A percentile compares a stretch with the other conserved stretches of the same genome.
Evolutionary conservation across 2,329 filamentous ascomycete genomes (phyloP).

Genomic region (Talaromyces piceae): DNA sequence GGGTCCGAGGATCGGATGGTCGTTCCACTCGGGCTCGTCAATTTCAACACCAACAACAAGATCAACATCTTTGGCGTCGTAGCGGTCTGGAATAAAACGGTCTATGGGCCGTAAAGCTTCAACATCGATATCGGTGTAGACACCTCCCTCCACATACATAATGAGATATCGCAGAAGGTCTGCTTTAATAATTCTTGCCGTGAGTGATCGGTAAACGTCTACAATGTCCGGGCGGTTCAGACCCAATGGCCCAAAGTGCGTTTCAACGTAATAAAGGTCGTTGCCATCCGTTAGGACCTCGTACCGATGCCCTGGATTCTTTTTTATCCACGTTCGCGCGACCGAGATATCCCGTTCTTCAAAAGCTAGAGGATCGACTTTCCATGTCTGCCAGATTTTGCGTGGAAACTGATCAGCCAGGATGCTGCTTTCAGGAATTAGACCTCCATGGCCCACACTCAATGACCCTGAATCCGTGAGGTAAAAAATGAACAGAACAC

Average conservation of each 20-base stretch:
- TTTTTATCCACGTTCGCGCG: slow-evolving; percentile 58
- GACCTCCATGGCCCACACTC: slow-evolving; percentile 18
- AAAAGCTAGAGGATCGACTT: slow-evolving; percentile 59
- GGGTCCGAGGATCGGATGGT: slow-evolving; percentile 58
- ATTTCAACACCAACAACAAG: slow-evolving; percentile 66
- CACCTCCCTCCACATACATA: slow-evolving; percentile 59
- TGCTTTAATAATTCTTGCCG: slow-evolving; percentile 56
- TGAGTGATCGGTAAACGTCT: slow-evolving; percentile 52
- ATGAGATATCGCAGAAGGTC: slow-evolving; percentile 60
- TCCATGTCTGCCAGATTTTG: slow-evolving; percentile 76
- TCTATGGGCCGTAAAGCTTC: slow-evolving; percentile 47
- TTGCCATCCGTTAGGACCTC: slow-evolving; percentile 65
- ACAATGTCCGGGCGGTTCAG: slow-evolving; percentile 62
- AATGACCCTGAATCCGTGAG: slow-evolving; percentile 39
- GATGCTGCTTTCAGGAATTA: slow-evolving; percentile 13
- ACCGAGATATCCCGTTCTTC: slow-evolving; percentile 55
- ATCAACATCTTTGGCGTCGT: slow-evolving; percentile 55
- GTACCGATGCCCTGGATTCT: slow-evolving; percentile 60
- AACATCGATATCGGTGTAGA: slow-evolving; percentile 55
- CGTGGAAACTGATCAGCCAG: slow-evolving; percentile 45
- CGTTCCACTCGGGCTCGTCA: slow-evolving; percentile 57
- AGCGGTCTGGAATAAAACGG: slow-evolving; percentile 51
- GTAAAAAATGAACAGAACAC: slow-evolving; percentile 40
- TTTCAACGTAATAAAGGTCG: slow-evolving; percentile 60
- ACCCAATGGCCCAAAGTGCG: slow-evolving; percentile 57